Base-by-base conservation (phyloP, 2,329 filamentous ascomycete species). In the Coniochaeta hoffmannii region DNA sequence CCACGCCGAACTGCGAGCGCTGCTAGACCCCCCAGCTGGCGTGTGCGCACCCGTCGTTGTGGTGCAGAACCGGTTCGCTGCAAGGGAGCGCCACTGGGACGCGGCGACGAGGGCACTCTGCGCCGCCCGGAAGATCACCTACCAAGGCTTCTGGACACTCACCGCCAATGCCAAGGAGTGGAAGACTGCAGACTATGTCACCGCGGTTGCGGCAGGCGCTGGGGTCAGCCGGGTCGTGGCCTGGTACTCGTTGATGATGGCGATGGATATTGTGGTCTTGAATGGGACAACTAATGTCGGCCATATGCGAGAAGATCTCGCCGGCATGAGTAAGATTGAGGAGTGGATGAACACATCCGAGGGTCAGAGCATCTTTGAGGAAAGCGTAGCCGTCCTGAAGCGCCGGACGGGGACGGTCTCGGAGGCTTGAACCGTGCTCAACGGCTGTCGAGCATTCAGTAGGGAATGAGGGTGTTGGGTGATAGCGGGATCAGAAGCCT, bases 1-100 rank as follows among this genome's bases (percentile, higher is more conserved):
- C n/a, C 69, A 87, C 1, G 66, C 75, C 30, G 30, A 31, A 11
- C 30, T 31, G 7, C 30, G 11, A 11, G 30, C 71, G 4, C 70
- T 91, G 1, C 75, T 76, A 57, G 64, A 73, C 1, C 63, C 71
- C 17, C 72, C 74, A n/a, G n/a, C n/a, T 3, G 69, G 62, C 0
- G 58, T 74, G 41, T 72, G 71, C 57, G 75, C 75, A 1, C 28
- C 22, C 60, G 82, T 81, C 0, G 74, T 79, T 1, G 78, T 91
- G 1, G 85, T 92, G 5, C 89, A 94, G 71, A 93, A 94, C 64
- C 80, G 87, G 1, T 90, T 94, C 69, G 81, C 86, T 64, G 69
- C 72, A 1, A 69, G 72, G 2, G 87, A 82, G 0, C 64, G 67
- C 2, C 88, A 80, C 62, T 64, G 56, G 56, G 89, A 92, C 59